Percentiles rank a stretch among this genome's conserved stretches.
These are phyloP conservation scores for Fragilariopsis cylindrus DNA, from an alignment of 108 stramenopile species.

Conservation along the genomic window DNA sequence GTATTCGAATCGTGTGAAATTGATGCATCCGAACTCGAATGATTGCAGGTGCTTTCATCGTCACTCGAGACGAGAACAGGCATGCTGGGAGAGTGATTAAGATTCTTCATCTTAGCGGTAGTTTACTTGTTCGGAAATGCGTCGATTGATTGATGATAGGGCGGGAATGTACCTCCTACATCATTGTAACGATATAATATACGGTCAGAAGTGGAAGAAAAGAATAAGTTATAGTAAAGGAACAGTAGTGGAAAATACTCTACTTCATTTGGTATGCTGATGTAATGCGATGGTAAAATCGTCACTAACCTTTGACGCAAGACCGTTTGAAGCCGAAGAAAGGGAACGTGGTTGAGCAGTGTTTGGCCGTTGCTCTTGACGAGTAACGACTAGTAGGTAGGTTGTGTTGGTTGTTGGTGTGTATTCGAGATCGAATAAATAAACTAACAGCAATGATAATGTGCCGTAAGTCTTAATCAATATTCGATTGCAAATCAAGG, in stretches of 20 bases:
- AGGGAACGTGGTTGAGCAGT: slow-evolving; percentile 39
- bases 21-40: slow-evolving; percentile 13
- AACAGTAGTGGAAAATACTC: not conserved
- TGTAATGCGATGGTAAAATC: not conserved
- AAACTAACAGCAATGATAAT: not conserved
- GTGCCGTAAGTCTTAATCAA: not conserved
- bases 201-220: not conserved
- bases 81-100: slow-evolving; percentile 34
- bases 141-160: not conserved
- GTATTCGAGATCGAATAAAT: not conserved
- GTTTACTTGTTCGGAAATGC: not conserved
- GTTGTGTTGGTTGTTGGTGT: not conserved
- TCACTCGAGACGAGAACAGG: slow-evolving; percentile 36
- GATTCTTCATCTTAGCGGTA: slow-evolving; percentile 24
- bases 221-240: not conserved
- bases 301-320: slow-evolving; percentile 46
- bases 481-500: not conserved
- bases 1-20: not conserved
- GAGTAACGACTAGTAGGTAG: slow-evolving; percentile 20
- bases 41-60: slow-evolving; percentile 30
- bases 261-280: not conserved
- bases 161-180: slow-evolving; percentile 3
- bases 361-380: slow-evolving; percentile 29
- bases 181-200: not conserved
- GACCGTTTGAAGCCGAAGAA: slow-evolving; percentile 35